Percentiles rank a stretch among this genome's conserved stretches.
Conservation (phyloP, 371 early-diverging fungal species). For the Dichotomocladium elegans region DNA sequence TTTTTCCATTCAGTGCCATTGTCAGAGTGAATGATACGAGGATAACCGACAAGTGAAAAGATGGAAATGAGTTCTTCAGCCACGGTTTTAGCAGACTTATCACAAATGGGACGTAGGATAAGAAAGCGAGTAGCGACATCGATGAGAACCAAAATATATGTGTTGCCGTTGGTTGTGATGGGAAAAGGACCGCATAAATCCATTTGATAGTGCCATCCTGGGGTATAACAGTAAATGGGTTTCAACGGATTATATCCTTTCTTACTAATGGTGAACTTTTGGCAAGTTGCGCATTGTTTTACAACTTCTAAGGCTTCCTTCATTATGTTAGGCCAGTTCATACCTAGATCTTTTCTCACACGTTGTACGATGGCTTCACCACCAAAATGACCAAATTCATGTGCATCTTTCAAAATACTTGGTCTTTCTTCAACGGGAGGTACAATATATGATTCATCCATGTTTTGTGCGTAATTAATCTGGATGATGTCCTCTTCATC, state of each 20-base stretch:
- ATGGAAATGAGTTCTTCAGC: neutral
- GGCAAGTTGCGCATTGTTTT: conserved; percentile 6
- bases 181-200: conserved; percentile 13
- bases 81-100: neutral
- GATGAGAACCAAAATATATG: conserved; percentile 10
- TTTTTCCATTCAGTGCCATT: neutral
- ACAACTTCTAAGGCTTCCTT: conserved; percentile 9
- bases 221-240: conserved; percentile 5
- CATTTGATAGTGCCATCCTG: conserved; percentile 12
- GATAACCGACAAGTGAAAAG: neutral
- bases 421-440: conserved; percentile 2
- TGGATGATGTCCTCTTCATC: no score
- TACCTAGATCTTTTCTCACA: neutral
- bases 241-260: conserved; percentile 14
- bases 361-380: conserved; percentile 8
- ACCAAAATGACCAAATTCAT: conserved; percentile 13
- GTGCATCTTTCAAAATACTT: conserved; percentile 6
- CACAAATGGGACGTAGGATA: neutral
- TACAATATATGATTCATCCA: neutral
- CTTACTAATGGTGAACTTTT: conserved; percentile 8
- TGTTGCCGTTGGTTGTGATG: neutral
- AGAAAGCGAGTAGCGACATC: neutral
- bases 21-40: neutral
- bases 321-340: conserved; percentile 11
- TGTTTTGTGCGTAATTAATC: neutral